Base-by-base conservation (phyloP, 1,284 basidiomycete species). In the Sutorius eximius region DNA sequence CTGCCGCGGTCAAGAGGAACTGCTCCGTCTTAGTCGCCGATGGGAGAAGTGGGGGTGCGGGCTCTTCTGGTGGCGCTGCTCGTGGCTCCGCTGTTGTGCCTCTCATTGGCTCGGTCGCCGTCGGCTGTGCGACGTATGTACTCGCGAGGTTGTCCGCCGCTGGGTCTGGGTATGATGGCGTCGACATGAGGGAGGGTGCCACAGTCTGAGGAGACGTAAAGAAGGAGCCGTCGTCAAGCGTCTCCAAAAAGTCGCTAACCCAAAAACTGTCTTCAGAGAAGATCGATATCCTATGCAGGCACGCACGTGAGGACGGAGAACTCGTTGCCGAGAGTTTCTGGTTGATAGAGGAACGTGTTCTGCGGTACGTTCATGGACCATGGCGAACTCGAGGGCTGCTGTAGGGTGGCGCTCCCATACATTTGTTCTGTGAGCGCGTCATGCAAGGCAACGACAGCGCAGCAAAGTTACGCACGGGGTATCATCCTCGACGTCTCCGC, bases 1-100 rank as follows among this genome's bases (percentile, higher is more conserved):
- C 95, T 0, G 96, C 96, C 1, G 96, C 95, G 0, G 93, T 97
- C 33, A 98, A 79, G 62, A 98, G 80, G 74, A 97, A 98, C 42
- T 82, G 83, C 69, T 98, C 95, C 1, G 89, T 87, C 68, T 90
- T 89, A 2, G 82, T 89, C 13, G 86, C 84, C 0, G 85, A 78
- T 0, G 85, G 85, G 2, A 90, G 77, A 5, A 89, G 78, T 3
- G 61, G 67, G 2, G 74, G 71, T 2, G 62, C 54, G 2, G 65
- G 65, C 46, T 71, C 68, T 59, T 63, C 58, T 51, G 59, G 38
- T 45, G 57, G 56, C 7, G 51, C 55, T 44, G 68, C 61, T 34
- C 51, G 55, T 10, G 54, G 51, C 24, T 64, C 58, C 32, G 52
- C 53, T 44, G 58, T 61, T 42, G 47, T 45, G 45, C 38, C 45